Percentiles rank a stretch among this genome's conserved stretches.
Evolutionary conservation across 306 rosid genomes (phyloP).

Genomic region (Dicorynia guianensis): DNA sequence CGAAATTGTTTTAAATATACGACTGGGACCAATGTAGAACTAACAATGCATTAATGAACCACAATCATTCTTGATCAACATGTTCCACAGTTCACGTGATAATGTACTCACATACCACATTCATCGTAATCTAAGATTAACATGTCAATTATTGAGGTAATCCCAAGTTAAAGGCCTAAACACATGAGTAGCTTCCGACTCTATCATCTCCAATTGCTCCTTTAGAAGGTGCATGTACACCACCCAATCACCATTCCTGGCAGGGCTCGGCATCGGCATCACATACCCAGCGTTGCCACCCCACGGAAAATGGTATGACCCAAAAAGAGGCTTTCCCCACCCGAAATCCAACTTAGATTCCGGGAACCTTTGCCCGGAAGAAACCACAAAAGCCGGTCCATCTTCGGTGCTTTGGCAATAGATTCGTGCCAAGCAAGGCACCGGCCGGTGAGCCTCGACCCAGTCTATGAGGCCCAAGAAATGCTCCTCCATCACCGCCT

Average conservation of each 20-base stretch:
- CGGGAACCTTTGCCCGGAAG: constrained; percentile 77
- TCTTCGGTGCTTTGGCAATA: constrained; percentile 39
- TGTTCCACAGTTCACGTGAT: no score
- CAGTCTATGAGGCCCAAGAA: constrained; percentile 79
- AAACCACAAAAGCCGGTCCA: constrained; percentile 69
- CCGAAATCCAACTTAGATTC: constrained; percentile 66
- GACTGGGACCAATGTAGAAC: no score
- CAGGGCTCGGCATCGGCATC: constrained; percentile 83
- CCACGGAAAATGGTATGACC: constrained; percentile 88
- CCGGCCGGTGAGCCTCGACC: constrained; percentile 78
- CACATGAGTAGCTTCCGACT: constrained; percentile 57
- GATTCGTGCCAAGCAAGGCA: constrained; percentile 50
- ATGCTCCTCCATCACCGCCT: constrained; percentile 57
- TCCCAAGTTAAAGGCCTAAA: constrained; percentile 67
- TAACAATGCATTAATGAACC: no score
- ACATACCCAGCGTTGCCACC: constrained; percentile 78
- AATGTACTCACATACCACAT: no score
- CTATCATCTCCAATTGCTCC: constrained; percentile 57
- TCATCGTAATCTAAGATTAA: no score
- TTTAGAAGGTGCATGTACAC: constrained; percentile 73
- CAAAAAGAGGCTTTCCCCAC: constrained; percentile 75
- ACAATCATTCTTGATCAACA: no score
- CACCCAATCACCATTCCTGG: constrained; percentile 76
- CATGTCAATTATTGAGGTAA: constrained; percentile 37
- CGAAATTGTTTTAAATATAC: no score